Percentiles rank a stretch among this genome's conserved stretches.
phyloP scores from a whole-genome alignment of 2,329 filamentous ascomycete species.

The Epichloe festucae region DNA sequence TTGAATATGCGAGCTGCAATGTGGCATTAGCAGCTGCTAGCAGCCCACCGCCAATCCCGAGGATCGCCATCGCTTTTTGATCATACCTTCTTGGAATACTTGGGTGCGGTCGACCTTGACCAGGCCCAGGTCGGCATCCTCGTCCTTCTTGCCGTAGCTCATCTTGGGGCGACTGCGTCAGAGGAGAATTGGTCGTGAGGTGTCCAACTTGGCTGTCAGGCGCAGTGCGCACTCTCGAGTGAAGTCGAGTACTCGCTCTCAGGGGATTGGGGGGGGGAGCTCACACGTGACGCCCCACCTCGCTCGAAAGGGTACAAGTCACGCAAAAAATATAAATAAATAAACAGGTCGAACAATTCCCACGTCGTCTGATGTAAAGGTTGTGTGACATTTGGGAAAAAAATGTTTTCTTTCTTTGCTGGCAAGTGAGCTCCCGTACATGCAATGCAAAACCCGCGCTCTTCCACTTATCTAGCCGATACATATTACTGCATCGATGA shows the following conservation, averaged over 20 bases:
- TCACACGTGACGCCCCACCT: slow-evolving; percentile 22
- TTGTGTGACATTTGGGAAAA: no score
- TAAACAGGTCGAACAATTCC: no score
- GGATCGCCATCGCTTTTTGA: background rate
- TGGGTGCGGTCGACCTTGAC: slow-evolving; percentile 96
- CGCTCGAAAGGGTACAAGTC: background rate
- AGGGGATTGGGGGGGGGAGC: slow-evolving; percentile 17
- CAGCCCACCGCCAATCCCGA: background rate
- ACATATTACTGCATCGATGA: no score
- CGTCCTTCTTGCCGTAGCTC: slow-evolving; percentile 99
- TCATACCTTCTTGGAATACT: slow-evolving; percentile 93
- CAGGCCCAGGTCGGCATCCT: slow-evolving; percentile 86
- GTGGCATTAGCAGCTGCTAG: slow-evolving; percentile 2
- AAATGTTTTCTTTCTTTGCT: no score
- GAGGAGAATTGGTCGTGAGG: slow-evolving; percentile 18
- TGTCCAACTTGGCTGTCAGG: slow-evolving; percentile 20
- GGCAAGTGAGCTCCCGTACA: no score
- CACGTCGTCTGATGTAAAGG: no score
- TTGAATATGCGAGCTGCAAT: slow-evolving; percentile 84
- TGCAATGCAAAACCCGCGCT: no score
- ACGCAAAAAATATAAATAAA: no score
- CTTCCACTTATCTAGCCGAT: no score
- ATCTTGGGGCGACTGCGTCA: slow-evolving; percentile 45
- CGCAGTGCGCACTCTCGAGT: slow-evolving; percentile 7
- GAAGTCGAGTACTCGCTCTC: slow-evolving; percentile 8